phyloP scores from a whole-genome alignment of 306 rosid genomes.

The Erythrophleum fordii region DNA sequence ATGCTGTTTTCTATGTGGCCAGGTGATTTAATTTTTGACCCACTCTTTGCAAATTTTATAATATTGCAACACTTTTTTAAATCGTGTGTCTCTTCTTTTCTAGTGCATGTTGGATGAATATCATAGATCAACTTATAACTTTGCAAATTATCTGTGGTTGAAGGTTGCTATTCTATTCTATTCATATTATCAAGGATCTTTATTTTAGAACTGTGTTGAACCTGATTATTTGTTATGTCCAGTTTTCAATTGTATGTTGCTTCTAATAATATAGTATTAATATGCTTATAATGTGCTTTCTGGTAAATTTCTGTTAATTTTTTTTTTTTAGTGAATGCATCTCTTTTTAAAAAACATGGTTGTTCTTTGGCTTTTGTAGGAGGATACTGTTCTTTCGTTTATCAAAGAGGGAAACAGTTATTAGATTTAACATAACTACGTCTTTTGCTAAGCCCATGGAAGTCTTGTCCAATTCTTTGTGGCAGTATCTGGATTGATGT shows the following conservation, averaged over 20 bases:
- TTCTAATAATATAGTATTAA: background rate
- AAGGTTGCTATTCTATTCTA: slow-evolving; percentile 3
- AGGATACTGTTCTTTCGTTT: background rate
- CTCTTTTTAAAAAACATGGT: background rate
- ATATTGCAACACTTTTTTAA: slow-evolving; percentile 10
- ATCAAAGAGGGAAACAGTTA: too few species aligned
- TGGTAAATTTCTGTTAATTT: background rate
- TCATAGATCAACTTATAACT: slow-evolving; percentile 27
- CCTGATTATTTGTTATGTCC: slow-evolving; percentile 13
- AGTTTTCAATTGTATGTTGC: background rate
- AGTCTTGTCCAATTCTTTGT: background rate
- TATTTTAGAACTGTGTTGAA: slow-evolving; percentile 11
- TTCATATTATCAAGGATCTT: slow-evolving; percentile 22
- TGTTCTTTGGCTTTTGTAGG: background rate
- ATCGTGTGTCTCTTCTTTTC: slow-evolving; percentile 13
- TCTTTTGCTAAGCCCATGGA: background rate
- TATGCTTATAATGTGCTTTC: background rate
- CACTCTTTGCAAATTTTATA: slow-evolving; percentile 25
- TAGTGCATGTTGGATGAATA: slow-evolving; percentile 35
- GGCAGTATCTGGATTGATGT: background rate
- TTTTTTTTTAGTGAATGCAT: background rate
- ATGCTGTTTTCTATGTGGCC: slow-evolving; percentile 98
- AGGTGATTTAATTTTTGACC: slow-evolving; percentile 59
- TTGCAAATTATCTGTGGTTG: slow-evolving; percentile 18
- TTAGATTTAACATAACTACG: background rate